These are phyloP conservation scores for Tetradesmus lagerheimii DNA, from an alignment of 139 green algal species.

Conservation along the genomic window DNA sequence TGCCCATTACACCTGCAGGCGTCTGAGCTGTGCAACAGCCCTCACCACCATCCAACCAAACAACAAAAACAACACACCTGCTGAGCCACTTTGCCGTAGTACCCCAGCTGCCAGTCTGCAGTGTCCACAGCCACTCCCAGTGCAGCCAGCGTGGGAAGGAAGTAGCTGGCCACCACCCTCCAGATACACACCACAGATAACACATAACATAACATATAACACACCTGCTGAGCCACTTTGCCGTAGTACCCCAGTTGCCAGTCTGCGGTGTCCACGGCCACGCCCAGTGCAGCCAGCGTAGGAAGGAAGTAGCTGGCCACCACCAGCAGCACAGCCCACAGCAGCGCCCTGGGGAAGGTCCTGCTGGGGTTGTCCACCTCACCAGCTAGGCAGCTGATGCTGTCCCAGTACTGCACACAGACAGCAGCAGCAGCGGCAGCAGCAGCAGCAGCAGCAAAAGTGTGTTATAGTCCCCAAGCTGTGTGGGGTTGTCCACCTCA, in stretches of 20 bases:
- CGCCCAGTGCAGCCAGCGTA: conserved; percentile 82
- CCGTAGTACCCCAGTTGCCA: conserved; percentile 94
- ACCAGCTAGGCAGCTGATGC: conserved; percentile 58
- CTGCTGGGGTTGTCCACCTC: conserved; percentile 84
- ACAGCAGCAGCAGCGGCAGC: background rate
- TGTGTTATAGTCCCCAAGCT: too few species aligned
- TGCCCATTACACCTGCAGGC: too few species aligned
- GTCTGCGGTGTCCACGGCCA: conserved; percentile 56
- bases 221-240: conserved; percentile 76
- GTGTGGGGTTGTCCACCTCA: conserved; percentile 85
- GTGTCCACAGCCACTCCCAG: conserved; percentile 73
- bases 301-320: conserved; percentile 80
- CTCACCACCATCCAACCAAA: too few species aligned
- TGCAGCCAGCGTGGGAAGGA: conserved; percentile 81
- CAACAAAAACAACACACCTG: conserved; percentile 55
- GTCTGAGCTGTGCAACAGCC: too few species aligned
- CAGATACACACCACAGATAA: background rate
- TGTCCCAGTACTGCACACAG: conserved; percentile 23
- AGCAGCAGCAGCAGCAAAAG: background rate
- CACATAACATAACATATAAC: background rate
- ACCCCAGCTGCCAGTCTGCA: conserved; percentile 87
- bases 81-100: conserved; percentile 83
- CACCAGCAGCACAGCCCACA: conserved; percentile 78
- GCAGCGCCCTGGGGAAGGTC: conserved; percentile 90
- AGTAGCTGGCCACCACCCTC: conserved; percentile 62